Conservation (phyloP, 345 rosid genomes). For the Lepidium didymum region DNA sequence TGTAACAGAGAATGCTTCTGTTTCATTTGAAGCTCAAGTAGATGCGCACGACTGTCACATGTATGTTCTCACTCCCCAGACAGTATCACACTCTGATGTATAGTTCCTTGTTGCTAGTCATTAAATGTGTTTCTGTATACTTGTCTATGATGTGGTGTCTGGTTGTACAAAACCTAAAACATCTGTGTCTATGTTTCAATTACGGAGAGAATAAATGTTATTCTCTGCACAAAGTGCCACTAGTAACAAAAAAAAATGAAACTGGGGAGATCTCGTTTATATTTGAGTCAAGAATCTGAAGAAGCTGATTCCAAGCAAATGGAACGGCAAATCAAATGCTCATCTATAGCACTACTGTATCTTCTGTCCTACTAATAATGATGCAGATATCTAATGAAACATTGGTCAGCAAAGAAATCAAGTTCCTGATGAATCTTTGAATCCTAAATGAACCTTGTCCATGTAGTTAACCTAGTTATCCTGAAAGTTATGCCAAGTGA, state of each 20-base stretch:
- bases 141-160: neutral
- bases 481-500: neutral
- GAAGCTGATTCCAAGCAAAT: neutral
- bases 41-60: constrained; percentile 61
- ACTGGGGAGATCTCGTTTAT: neutral
- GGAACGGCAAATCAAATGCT: neutral
- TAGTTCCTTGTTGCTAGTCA: constrained; percentile 5
- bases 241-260: neutral
- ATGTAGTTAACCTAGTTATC: constrained; percentile 5
- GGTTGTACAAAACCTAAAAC: constrained; percentile 7
- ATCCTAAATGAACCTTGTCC: constrained; percentile 6
- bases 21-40: constrained; percentile 54
- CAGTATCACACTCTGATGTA: constrained; percentile 33
- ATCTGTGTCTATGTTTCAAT: neutral
- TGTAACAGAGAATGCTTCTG: constrained; percentile 39
- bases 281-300: neutral
- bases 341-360: neutral
- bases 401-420: neutral
- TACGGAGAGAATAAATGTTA: neutral
- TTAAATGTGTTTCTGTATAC: neutral
- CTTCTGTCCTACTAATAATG: neutral
- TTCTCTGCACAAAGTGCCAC: neutral
- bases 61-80: constrained; percentile 57
- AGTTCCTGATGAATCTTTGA: constrained; percentile 5
- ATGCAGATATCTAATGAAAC: constrained; percentile 13